Percentiles rank a stretch among this genome's conserved stretches.
Conservation (phyloP, 1,139 yeast species). For the Magnusiomyces tetraspermus region DNA sequence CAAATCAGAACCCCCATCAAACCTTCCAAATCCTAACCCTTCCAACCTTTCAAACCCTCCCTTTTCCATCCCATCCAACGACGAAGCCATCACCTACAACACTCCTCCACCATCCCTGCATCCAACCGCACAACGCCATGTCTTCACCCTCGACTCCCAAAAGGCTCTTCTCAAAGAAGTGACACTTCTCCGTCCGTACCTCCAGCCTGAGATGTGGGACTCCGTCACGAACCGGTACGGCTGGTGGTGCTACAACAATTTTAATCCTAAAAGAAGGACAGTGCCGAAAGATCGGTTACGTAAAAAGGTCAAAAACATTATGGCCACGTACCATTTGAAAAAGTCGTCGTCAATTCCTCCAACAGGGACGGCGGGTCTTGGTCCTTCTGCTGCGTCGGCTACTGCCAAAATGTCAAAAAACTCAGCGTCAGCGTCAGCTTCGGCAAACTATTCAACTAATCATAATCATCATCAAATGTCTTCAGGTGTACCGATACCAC, state of each 20-base stretch:
- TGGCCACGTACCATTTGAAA: constrained; percentile 6
- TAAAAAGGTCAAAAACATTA: constrained; percentile 14
- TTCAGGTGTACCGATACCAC: neutral
- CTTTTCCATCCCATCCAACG: neutral
- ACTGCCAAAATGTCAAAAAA: neutral
- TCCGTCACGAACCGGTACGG: constrained; percentile 13
- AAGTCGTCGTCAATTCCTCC: neutral
- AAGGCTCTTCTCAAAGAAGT: constrained; percentile 13
- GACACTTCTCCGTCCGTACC: constrained; percentile 10
- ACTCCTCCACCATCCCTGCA: constrained; percentile 13
- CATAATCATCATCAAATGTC: neutral
- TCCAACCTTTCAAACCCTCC: too few relatives aligned
- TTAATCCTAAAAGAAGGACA: constrained; percentile 11
- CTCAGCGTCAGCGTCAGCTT: too few relatives aligned
- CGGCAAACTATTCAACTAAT: neutral
- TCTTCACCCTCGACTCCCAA: constrained; percentile 12
- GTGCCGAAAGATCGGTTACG: constrained; percentile 14
- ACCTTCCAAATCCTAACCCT: too few relatives aligned
- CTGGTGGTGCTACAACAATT: constrained; percentile 15
- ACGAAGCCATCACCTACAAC: neutral
- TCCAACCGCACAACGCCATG: constrained; percentile 13
- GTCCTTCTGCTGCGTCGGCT: neutral
- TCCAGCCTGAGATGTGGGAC: constrained; percentile 14
- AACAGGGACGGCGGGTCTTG: neutral
- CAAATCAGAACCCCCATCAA: too few relatives aligned